Conservation (phyloP, 768 basidiomycete species). For the Suillus lakei region DNA sequence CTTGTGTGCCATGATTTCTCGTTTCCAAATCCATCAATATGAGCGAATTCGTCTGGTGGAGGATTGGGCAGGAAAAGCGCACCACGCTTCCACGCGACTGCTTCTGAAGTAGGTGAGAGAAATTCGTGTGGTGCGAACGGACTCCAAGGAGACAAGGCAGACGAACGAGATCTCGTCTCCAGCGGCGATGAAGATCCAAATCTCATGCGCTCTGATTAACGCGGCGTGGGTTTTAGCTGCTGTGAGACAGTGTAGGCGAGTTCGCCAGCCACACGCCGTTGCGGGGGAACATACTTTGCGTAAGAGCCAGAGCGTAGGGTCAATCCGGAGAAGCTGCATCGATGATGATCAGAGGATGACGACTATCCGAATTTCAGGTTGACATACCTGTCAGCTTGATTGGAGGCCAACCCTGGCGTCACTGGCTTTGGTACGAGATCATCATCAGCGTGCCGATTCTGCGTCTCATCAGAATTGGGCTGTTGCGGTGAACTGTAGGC, state of each 20-base stretch:
- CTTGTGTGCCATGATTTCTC: neutral
- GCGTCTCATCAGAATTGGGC: neutral
- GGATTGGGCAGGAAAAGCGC: constrained; percentile 19
- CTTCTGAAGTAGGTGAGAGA: neutral
- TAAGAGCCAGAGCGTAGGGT: neutral
- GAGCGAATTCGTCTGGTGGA: constrained; percentile 14
- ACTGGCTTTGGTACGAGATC: neutral
- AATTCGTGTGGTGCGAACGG: neutral
- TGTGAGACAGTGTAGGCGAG: neutral
- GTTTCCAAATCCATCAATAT: constrained; percentile 16
- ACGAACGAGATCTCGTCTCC: neutral
- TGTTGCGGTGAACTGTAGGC: neutral
- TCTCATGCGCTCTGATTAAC: neutral
- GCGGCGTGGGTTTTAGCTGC: too few relatives aligned
- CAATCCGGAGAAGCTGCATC: neutral
- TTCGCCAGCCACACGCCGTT: neutral
- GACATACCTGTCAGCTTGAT: neutral
- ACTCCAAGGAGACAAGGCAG: neutral
- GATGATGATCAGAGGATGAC: neutral
- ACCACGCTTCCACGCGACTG: constrained; percentile 18
- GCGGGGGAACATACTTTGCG: constrained; percentile 1
- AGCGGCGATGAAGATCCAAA: neutral
- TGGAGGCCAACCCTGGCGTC: neutral
- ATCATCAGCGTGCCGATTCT: neutral
- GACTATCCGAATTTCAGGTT: neutral